Base-by-base conservation (phyloP, 2,329 filamentous ascomycete genomes). In the Aureobasidium subglaciale region DNA sequence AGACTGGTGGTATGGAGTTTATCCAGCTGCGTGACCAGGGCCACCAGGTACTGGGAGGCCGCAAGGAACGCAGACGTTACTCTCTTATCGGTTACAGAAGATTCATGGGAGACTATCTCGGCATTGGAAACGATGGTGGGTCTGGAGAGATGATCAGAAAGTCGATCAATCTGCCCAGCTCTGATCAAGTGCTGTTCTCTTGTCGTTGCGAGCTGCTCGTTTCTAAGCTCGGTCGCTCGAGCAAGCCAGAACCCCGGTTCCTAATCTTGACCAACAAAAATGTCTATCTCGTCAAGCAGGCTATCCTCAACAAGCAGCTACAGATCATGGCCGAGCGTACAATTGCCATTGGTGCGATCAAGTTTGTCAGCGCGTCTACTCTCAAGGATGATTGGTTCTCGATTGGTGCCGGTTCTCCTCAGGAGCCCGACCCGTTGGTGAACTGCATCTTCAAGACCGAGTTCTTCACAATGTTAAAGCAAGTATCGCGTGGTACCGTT, bases 371-470 rank as follows among this genome's bases (percentile, higher is more conserved):
- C 64, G 77, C 82, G 5, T 96, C 92, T 2, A 89, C 81, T 15
- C 75, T 88, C 59, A 89, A 88, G 61, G 93, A 99, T 64, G 93
- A 99, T 71, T 99, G 93, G 93, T 96, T 99, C 71, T 90, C 92
- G 1, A 77, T 99, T 32, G 89, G 91, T 3, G 80, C 95, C 41
- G 90, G 88, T n/a, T 91, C 91, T 29, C 85, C 86, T 8, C 90
- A 95, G 67, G 92, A 97, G 68, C 80, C 93, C 0, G 93, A 99
- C 70, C 90, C 93, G n/a, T 78, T 99, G 20, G 72, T 99, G 65
- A 95, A 86, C 73, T 99, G 93, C 67, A 76, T 96, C 18, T 84
- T 99, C 71, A 99, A 99, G 77, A 99, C 93, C 0, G 93, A 99
- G 67, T 85, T 99, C 71, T 95, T 97, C 67, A 95, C 92, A 0